Evolutionary conservation across 2,329 filamentous ascomycete species (phyloP).

Genomic region (Exserohilum turcica): DNA sequence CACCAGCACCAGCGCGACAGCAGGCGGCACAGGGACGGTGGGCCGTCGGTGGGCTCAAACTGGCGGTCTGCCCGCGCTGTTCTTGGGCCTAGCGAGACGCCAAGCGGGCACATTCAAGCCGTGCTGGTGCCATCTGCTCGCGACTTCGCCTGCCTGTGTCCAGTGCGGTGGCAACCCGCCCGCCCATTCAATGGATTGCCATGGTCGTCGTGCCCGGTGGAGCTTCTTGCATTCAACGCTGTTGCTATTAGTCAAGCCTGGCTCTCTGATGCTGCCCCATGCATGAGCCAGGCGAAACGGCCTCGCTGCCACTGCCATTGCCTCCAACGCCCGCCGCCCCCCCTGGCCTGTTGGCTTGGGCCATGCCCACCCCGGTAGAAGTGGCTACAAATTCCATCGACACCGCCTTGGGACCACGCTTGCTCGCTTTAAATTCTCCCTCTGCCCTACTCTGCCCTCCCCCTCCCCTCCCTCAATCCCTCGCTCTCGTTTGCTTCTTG

Average conservation of each 20-base stretch:
- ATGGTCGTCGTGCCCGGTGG: conserved; percentile 22
- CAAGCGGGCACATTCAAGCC: conserved; percentile 26
- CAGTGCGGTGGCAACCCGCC: conserved; percentile 30
- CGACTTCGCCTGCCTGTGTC: conserved; percentile 16
- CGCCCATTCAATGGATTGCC: conserved; percentile 8
- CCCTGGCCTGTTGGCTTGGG: conserved; percentile 16
- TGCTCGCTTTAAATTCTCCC: conserved; percentile 27
- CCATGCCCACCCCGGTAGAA: conserved; percentile 20
- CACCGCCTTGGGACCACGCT: conserved; percentile 26
- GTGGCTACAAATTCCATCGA: conserved; percentile 25
- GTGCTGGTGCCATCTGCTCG: conserved; percentile 24
- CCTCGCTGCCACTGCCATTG: no score
- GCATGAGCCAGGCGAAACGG: conserved; percentile 15
- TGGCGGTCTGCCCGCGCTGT: conserved; percentile 38
- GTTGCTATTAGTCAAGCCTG: no score
- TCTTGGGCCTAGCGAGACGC: conserved; percentile 17
- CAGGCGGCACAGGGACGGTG: conserved; percentile 6
- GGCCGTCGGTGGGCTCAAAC: conserved; percentile 22
- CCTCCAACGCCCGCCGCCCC: conserved; percentile 12
- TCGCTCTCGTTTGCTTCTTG: conserved; percentile 4
- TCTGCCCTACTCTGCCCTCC: conserved; percentile 15
- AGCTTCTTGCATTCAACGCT: conserved; percentile 12
- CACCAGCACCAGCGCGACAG: no score
- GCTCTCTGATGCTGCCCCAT: no score
- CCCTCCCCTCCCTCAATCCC: conserved; percentile 8